A percentile compares a stretch with the other conserved stretches of the same genome.
These are phyloP conservation scores for Geotrichum candidum DNA, from an alignment of 1,139 yeast species.

Conservation along the genomic window DNA sequence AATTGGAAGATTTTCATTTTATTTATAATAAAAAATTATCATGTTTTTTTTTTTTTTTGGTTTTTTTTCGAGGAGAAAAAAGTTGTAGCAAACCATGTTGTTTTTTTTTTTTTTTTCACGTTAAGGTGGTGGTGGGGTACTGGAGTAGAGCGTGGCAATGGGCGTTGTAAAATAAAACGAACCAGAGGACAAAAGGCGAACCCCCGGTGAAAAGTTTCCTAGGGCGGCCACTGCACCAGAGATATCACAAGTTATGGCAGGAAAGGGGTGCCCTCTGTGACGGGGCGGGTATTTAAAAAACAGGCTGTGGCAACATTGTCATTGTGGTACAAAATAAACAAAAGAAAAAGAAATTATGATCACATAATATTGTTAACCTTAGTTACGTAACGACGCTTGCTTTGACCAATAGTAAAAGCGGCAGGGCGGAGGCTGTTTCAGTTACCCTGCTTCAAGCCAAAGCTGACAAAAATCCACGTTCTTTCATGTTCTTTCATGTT, in stretches of 20 bases:
- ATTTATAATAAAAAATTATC: background rate
- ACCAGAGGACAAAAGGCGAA: too few relatives aligned
- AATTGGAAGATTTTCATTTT: background rate
- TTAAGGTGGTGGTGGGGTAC: background rate
- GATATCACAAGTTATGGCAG: too few relatives aligned
- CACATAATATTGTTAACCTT: background rate
- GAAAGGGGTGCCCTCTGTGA: too few relatives aligned
- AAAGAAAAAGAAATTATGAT: background rate
- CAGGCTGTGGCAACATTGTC: too few relatives aligned
- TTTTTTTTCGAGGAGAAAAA: background rate
- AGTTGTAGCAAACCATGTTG: background rate
- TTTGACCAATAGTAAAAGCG: background rate
- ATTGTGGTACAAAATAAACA: too few relatives aligned
- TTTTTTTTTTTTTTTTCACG: background rate
- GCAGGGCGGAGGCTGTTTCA: background rate
- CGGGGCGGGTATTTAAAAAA: too few relatives aligned
- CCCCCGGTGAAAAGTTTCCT: too few relatives aligned
- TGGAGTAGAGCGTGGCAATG: background rate
- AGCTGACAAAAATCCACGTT: background rate
- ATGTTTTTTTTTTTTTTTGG: background rate
- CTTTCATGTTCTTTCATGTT: background rate
- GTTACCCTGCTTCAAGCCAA: background rate
- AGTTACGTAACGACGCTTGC: background rate
- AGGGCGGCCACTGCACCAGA: too few relatives aligned
- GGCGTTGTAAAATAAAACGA: background rate